Evolutionary conservation across 129 eudicot genomes (phyloP), one percentile per base, ranked within the genome.

Genomic region (Gnaphalium uliginosum): DNA sequence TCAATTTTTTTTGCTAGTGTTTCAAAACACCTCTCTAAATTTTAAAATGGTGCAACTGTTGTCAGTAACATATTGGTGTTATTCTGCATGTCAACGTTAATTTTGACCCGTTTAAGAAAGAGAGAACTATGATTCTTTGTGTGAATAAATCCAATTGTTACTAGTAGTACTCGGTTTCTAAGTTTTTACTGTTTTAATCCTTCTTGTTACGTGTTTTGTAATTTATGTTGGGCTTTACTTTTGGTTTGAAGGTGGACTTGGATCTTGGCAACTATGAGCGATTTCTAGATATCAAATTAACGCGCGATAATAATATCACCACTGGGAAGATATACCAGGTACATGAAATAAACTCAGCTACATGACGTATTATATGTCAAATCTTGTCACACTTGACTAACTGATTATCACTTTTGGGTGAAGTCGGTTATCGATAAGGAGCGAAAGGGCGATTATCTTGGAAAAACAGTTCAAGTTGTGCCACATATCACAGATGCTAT

Each of bases 191-290:
- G 9, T 46, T 46, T 13, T 14, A 77, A 58, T 22, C 21, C 63
- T 39, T 30, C 21, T 13, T 41, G 46, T 21, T 26, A 60, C 68
- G 51, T 15, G 58, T 22, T 57, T 68, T 15, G 39, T 51, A 69
- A 48, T 51, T 57, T 74, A 73, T 41, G 8, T 67, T 43, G 72
- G 72, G 58, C 67, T 29, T 66, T n/a, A 27, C 48, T 61, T 71
- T 68, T 0, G 76, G 17, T 84, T 69, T 80, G 75, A 63, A 94
- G 98, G 98, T 90, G 91, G 98, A 94, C 86, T 82, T 94, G 82
- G 98, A 94, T 82, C 98, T 94, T 57, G 98, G 98, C 56, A 94
- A 94, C 85, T 94, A 94, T 78, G 98, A 94, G 82, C 89, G 98
- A 35, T 94, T 94, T 79, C 86, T 94, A 2, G 90, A 90, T 85